phyloP scores from a whole-genome alignment of 116 monocot genomes.

The Iris pallida region DNA sequence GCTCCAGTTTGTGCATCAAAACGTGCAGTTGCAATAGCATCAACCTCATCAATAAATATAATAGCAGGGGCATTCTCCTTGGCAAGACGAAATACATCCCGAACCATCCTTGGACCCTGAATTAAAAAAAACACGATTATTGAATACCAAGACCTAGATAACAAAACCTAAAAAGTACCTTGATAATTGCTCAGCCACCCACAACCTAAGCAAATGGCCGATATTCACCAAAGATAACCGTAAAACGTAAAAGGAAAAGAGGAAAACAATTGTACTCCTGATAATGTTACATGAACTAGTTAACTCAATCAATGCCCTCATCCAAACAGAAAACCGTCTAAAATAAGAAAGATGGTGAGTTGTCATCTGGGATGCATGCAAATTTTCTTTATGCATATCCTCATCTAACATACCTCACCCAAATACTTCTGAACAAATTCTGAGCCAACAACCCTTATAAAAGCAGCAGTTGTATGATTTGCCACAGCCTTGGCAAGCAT shows the following conservation, averaged over 20 bases:
- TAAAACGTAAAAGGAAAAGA: too few species aligned
- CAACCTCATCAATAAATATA: constrained; percentile 98
- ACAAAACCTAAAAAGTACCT: too few species aligned
- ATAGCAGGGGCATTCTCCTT: constrained; percentile 99
- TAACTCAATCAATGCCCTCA: too few species aligned
- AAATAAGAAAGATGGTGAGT: too few species aligned
- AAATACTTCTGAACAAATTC: constrained; percentile 99
- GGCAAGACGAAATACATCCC: constrained; percentile 95
- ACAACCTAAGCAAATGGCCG: too few species aligned
- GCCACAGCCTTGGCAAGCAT: constrained; percentile 99
- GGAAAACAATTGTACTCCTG: too few species aligned
- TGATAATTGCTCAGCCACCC: too few species aligned
- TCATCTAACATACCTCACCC: constrained; percentile 68
- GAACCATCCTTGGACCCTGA: constrained; percentile 94
- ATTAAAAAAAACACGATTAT: not conserved
- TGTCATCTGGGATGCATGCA: too few species aligned
- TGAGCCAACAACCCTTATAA: constrained; percentile 97
- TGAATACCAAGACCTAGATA: not conserved
- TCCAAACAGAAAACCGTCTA: too few species aligned
- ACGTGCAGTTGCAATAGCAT: constrained; percentile 97
- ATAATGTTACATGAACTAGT: too few species aligned
- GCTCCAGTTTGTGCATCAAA: constrained; percentile 99
- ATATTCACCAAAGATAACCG: too few species aligned
- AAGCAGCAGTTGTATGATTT: constrained; percentile 98
- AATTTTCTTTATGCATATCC: too few species aligned